These are phyloP conservation scores for Begonia fuchsioides DNA, from an alignment of 306 rosid species.

Conservation along the genomic window DNA sequence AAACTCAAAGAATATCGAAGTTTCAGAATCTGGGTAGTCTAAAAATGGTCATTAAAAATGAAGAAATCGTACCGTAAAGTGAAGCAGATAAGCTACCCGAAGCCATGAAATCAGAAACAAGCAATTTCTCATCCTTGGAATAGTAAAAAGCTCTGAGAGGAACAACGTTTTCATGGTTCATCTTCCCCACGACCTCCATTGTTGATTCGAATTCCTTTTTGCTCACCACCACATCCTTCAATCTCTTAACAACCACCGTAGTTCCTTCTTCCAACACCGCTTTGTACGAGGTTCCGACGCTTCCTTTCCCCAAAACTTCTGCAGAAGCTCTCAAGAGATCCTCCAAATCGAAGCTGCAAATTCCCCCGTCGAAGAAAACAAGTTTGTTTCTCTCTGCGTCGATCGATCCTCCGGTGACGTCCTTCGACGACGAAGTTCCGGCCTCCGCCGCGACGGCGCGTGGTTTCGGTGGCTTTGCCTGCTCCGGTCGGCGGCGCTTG, in stretches of 20 bases:
- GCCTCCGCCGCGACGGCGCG: conserved; percentile 38
- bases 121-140: conserved; percentile 87
- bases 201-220: conserved; percentile 69
- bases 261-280: conserved; percentile 95
- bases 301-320: conserved; percentile 89
- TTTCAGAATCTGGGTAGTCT: too few relatives aligned
- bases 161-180: conserved; percentile 79
- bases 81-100: conserved; percentile 85
- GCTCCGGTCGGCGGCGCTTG: conserved; percentile 20
- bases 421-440: conserved; percentile 89
- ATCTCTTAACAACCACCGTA: conserved; percentile 83
- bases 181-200: conserved; percentile 63
- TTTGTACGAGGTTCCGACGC: conserved; percentile 91
- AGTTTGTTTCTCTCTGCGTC: conserved; percentile 81
- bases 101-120: conserved; percentile 67
- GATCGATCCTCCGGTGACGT: conserved; percentile 59
- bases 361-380: conserved; percentile 75
- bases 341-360: conserved; percentile 78
- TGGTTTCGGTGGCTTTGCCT: conserved; percentile 36
- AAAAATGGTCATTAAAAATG: not conserved
- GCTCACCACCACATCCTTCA: conserved; percentile 66
- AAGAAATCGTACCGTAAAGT: conserved; percentile 56
- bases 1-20: too few relatives aligned
- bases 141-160: conserved; percentile 78
- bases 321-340: conserved; percentile 90